Evolutionary conservation across 495 filamentous ascomycete genomes (phyloP), one percentile per base, ranked within the genome.

Genomic region (Thermochaetoides thermophila): DNA sequence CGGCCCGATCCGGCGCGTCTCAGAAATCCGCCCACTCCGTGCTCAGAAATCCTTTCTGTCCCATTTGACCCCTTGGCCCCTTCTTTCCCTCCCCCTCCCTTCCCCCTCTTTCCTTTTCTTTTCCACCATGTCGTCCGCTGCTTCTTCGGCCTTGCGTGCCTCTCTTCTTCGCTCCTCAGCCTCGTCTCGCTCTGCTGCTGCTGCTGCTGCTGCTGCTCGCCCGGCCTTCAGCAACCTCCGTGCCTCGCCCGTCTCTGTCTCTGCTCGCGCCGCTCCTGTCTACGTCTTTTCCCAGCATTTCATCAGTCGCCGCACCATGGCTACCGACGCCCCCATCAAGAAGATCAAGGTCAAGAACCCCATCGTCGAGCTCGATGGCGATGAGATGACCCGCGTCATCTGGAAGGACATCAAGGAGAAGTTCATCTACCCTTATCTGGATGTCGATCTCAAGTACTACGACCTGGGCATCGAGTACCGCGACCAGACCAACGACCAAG

Each of bases 371-470:
- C 69, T 97, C 52, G 89, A 97, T 58, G 89, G 89, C 48, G 89
- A 97, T 68, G 89, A 97, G 73, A 97, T 97, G 89, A 97, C 89
- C 39, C 71, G 89, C 48, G 84, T 97, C 48, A 97, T 97, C 63
- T 97, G 89, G 89, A 64, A 95, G 64, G 76, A 84, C 51, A 97
- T 97, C 68, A 92, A 93, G 68, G 74, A 95, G 56, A 94, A 89
- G 71, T 85, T 94, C 66, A 94, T 94, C 57, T 66, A 74, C 62
- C 85, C 85, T 27, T 96, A 85, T 65, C 80, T 97, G 25, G 82
- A 91, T 49, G 71, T 97, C 57, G 87, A 97, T 57, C 75, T 97
- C 39, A 97, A 97, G 69, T 97, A 97, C 74, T 96, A 95, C 64
- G 89, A 97, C 53, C 62, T 97, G 44, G 89, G 89, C 39, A 74